Percentiles rank a stretch among this genome's conserved stretches.
Evolutionary conservation across 73 alveolate species (phyloP).

Genomic region (Paramecium biaurelia): DNA sequence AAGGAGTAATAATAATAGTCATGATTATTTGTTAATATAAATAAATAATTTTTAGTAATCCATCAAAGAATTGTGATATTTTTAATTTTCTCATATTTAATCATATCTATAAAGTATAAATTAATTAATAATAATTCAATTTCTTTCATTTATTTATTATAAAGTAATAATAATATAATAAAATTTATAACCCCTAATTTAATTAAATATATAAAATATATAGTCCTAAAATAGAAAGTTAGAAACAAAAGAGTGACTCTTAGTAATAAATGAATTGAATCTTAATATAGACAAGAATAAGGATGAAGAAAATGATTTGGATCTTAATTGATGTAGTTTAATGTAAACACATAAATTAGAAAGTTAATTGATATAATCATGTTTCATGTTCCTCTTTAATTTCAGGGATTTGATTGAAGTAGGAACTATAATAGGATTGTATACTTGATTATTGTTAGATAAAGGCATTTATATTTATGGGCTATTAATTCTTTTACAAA

Average conservation of each 20-base stretch:
- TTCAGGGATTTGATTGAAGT: background rate
- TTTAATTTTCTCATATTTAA: too few species aligned
- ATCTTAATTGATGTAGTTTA: background rate
- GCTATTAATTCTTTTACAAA: background rate
- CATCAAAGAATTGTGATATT: background rate
- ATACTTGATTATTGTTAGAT: background rate
- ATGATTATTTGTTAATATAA: background rate
- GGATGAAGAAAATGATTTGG: background rate
- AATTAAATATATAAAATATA: background rate
- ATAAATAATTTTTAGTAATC: too few species aligned
- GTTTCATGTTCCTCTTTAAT: background rate
- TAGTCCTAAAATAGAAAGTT: background rate
- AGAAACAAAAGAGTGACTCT: background rate
- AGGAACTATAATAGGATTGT: background rate
- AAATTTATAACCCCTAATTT: background rate
- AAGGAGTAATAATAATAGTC: background rate
- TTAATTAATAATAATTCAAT: too few species aligned
- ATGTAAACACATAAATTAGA: background rate
- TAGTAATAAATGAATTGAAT: background rate
- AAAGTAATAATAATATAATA: background rate
- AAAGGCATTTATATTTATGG: background rate
- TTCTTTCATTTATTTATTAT: too few species aligned
- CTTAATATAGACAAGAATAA: background rate
- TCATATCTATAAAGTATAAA: too few species aligned
- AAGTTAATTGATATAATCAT: background rate